Conservation (phyloP, 176 grass and related monocot species). For the Aechmea fasciata region DNA sequence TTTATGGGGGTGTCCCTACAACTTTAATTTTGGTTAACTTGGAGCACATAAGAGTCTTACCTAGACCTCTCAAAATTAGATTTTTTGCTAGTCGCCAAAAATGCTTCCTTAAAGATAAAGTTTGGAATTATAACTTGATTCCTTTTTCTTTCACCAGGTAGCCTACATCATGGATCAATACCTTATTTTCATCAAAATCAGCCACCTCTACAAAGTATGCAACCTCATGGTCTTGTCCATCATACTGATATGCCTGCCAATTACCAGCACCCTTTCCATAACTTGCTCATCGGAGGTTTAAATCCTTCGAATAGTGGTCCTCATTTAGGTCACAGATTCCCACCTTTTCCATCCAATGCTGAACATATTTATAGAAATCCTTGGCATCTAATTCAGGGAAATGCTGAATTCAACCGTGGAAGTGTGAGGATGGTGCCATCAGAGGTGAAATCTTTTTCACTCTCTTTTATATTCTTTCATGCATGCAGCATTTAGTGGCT, state of each 20-base stretch:
- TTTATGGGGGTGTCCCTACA: no score
- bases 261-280: constrained; percentile 29
- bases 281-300: constrained; percentile 27
- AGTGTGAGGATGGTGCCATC: constrained; percentile 29
- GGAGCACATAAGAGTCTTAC: no score
- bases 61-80: no score
- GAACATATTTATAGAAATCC: constrained; percentile 28
- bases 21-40: no score
- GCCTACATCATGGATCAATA: constrained; percentile 22
- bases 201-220: constrained; percentile 27
- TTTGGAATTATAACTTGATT: constrained; percentile 19
- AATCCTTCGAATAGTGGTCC: constrained; percentile 23
- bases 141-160: constrained; percentile 22
- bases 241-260: constrained; percentile 35
- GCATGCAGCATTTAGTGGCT: constrained; percentile 9
- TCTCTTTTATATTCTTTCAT: constrained; percentile 11
- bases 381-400: constrained; percentile 15
- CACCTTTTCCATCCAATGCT: constrained; percentile 22
- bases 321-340: constrained; percentile 42
- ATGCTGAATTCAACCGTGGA: constrained; percentile 23
- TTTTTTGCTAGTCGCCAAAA: neutral
- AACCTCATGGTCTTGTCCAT: constrained; percentile 33
- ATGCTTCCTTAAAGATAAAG: constrained; percentile 12
- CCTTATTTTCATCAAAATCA: constrained; percentile 33
- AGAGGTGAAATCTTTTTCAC: constrained; percentile 35